These are phyloP conservation scores for Phytophthora melonis DNA, from an alignment of 352 stramenopile species.

Conservation along the genomic window DNA sequence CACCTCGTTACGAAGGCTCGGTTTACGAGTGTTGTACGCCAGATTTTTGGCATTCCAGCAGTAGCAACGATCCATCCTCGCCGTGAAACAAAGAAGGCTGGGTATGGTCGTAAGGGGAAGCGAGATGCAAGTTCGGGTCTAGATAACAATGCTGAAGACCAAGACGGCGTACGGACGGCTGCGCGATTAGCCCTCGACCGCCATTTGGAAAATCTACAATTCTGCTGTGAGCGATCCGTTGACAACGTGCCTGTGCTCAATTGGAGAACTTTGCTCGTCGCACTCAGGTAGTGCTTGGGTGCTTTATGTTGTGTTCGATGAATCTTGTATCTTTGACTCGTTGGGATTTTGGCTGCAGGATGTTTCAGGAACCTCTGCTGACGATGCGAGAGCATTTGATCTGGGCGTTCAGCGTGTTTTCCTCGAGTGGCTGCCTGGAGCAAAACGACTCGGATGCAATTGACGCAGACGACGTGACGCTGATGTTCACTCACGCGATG, in stretches of 20 bases:
- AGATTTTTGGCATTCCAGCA: conserved; percentile 53
- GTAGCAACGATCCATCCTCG: conserved; percentile 26
- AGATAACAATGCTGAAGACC: conserved; percentile 18
- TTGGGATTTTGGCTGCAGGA: conserved; percentile 22
- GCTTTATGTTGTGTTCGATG: background rate
- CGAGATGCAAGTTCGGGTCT: background rate
- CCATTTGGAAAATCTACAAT: conserved; percentile 72
- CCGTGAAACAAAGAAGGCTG: conserved; percentile 23
- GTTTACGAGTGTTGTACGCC: conserved; percentile 72
- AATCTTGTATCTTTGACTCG: conserved; percentile 1
- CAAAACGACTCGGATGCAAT: conserved; percentile 44
- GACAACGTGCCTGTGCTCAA: conserved; percentile 69
- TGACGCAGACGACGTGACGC: conserved; percentile 46
- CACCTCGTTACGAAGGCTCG: conserved; percentile 73
- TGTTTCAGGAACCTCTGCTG: conserved; percentile 70
- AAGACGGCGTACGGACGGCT: conserved; percentile 14
- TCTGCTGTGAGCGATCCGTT: conserved; percentile 60
- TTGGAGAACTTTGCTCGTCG: conserved; percentile 70
- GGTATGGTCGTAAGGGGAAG: conserved; percentile 1
- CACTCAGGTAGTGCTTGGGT: conserved; percentile 47
- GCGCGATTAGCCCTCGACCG: conserved; percentile 44
- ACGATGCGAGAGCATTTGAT: conserved; percentile 60
- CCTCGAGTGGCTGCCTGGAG: conserved; percentile 64
- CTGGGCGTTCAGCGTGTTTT: conserved; percentile 70
- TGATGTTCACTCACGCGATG: conserved; percentile 65